Evolutionary conservation across 192 early-diverging fungal genomes (phyloP).

Genomic region (Entophlyctis luteolus): DNA sequence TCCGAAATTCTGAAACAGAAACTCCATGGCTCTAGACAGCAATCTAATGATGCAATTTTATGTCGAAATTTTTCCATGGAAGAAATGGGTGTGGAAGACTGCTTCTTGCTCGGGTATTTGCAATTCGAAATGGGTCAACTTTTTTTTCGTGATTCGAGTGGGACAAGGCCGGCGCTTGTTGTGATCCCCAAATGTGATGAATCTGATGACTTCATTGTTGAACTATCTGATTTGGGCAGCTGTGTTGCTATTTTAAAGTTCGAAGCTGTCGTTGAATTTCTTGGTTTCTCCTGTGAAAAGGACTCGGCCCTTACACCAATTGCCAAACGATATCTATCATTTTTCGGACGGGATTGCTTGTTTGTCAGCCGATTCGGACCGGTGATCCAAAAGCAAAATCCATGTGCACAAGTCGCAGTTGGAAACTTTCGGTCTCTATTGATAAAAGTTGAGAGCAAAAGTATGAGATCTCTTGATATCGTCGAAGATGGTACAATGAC

Average conservation of each 20-base stretch:
- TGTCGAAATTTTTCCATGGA: not conserved
- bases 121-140: not conserved
- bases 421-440: not conserved
- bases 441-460: not conserved
- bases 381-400: not conserved
- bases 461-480: not conserved
- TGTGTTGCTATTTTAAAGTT: conserved; percentile 3
- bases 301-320: not conserved
- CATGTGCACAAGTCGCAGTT: not conserved
- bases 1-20: too few relatives aligned
- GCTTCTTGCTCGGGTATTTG: conserved; percentile 2
- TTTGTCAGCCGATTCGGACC: too few relatives aligned
- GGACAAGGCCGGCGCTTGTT: not conserved
- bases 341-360: not conserved
- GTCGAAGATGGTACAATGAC: not conserved
- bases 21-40: too few relatives aligned
- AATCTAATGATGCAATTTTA: too few relatives aligned
- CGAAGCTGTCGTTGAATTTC: conserved; percentile 3
- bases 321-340: not conserved
- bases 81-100: not conserved
- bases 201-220: not conserved
- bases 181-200: not conserved
- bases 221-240: not conserved
- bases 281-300: not conserved
- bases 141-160: not conserved